Base-by-base conservation (phyloP, 176 grass and related monocot species). In the Cenchrus fungigraminus region DNA sequence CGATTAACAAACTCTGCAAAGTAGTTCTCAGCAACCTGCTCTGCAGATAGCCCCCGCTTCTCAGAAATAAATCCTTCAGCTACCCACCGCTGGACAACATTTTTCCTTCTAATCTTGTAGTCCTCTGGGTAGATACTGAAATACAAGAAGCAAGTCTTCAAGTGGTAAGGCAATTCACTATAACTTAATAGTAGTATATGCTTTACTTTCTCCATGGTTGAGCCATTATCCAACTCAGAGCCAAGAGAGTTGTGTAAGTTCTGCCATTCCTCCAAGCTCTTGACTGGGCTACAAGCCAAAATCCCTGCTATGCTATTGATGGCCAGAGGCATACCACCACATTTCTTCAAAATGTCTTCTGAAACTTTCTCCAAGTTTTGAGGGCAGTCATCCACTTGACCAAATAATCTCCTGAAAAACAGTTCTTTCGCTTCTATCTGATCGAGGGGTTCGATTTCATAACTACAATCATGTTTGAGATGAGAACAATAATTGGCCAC, bases 121-220 rank as follows among this genome's bases (percentile, higher is more conserved):
- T 52, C 50, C 50, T 52, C 50, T 52, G 50, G 50, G 50, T 13
- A 52, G 50, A 52, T 52, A 52, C 50, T 52, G 50, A 52, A 52
- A 52, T 52, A 52, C 50, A 52, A 52, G 50, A 52, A 52, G 50
- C 50, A 52, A 52, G 50, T 52, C 50, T 52, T 52, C 50, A 52
- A 13, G 3, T 52, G 50, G 50, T 52, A 52, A 52, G 50, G 50
- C 50, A 52, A 52, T 6, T 52, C 50, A 52, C 12, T 52, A 52
- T 52, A 52, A 52, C 50, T 52, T 11, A 52, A 13, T 52, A 52
- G 50, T 52, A 52, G 50, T 52, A 66, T 66, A 61, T 61, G 59
- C n/a, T 61, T 61, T 61, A 61, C 59, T 61, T 61, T 61, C 59
- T 61, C n/a, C 59, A 61, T 61, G 20, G n/a, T 61, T 61, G 59